phyloP scores from a whole-genome alignment of 2,329 filamentous ascomycete species.

The Penicillium expansum region DNA sequence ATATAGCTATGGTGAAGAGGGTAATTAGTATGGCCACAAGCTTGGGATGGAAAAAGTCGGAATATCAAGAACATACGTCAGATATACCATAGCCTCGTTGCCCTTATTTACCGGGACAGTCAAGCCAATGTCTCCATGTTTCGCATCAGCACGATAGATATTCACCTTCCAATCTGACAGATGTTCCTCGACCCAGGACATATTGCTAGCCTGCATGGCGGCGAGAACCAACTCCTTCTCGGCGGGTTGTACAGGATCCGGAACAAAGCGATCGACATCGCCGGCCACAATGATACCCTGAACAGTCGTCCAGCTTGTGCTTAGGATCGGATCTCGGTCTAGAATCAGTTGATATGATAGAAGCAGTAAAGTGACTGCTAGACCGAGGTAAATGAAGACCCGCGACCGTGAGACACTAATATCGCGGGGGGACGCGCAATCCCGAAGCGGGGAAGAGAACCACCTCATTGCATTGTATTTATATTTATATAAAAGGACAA shows the following conservation, averaged over 20 bases:
- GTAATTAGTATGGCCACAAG: not conserved
- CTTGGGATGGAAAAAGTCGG: not conserved
- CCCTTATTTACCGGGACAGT: constrained; percentile 50
- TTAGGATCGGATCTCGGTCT: constrained; percentile 8
- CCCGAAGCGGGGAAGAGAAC: not conserved
- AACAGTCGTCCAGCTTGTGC: not conserved
- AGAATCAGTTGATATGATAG: constrained; percentile 22
- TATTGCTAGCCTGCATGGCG: constrained; percentile 20
- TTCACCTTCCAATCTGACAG: constrained; percentile 18
- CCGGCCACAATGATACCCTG: constrained; percentile 1
- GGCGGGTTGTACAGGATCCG: not conserved
- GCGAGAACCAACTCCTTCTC: constrained; percentile 24
- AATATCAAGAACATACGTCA: constrained; percentile 37
- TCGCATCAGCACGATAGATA: constrained; percentile 46
- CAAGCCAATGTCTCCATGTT: constrained; percentile 28
- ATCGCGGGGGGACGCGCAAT: not conserved
- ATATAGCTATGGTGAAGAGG: constrained; percentile 14
- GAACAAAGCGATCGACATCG: not conserved
- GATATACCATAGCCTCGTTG: constrained; percentile 50
- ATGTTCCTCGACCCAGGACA: constrained; percentile 23
- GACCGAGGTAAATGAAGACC: constrained; percentile 16
- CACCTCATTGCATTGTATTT: constrained; percentile 9
- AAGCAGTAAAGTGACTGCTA: constrained; percentile 15
- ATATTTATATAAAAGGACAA: not conserved
- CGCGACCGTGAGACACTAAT: constrained; percentile 7